Percentiles rank a stretch among this genome's conserved stretches.
These are phyloP conservation scores for Juglanconis juglandina DNA, from an alignment of 2,329 filamentous ascomycete species.

Conservation along the genomic window DNA sequence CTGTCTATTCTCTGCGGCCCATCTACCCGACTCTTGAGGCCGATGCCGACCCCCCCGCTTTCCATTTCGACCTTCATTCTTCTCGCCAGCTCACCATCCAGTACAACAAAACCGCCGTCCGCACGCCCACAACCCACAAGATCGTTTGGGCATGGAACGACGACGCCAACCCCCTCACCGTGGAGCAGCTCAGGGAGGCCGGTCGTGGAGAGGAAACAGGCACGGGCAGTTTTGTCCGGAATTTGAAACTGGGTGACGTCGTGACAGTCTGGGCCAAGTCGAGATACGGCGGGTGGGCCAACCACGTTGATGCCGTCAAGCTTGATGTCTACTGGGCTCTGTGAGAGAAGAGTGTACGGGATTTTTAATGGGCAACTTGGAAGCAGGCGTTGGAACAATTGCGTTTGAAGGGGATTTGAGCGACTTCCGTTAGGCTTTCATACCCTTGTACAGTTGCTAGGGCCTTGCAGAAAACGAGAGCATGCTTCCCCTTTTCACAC, in stretches of 20 bases:
- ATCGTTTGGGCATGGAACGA: conserved; percentile 55
- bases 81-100: conserved; percentile 43
- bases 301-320: conserved; percentile 45
- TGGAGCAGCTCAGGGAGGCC: conserved; percentile 32
- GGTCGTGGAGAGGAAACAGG: conserved; percentile 51
- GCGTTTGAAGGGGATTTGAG: too few relatives aligned
- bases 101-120: conserved; percentile 38
- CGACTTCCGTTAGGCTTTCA: too few relatives aligned
- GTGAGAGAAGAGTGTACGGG: conserved; percentile 25
- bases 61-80: conserved; percentile 36
- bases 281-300: conserved; percentile 53
- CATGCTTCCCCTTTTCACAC: too few relatives aligned
- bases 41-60: conserved; percentile 23
- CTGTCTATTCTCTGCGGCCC: conserved; percentile 25
- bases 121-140: conserved; percentile 36
- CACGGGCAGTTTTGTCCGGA: conserved; percentile 54
- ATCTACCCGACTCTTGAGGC: conserved; percentile 11
- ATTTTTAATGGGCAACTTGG: too few relatives aligned
- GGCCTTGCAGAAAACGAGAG: too few relatives aligned
- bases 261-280: conserved; percentile 60
- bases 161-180: conserved; percentile 40
- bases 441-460: too few relatives aligned
- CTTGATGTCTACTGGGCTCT: conserved; percentile 58
- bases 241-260: conserved; percentile 56
- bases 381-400: too few relatives aligned